Evolutionary conservation across 2,329 filamentous ascomycete species (phyloP), one percentile per base, ranked within the genome.

Genomic region (Beauveria brongniartii): DNA sequence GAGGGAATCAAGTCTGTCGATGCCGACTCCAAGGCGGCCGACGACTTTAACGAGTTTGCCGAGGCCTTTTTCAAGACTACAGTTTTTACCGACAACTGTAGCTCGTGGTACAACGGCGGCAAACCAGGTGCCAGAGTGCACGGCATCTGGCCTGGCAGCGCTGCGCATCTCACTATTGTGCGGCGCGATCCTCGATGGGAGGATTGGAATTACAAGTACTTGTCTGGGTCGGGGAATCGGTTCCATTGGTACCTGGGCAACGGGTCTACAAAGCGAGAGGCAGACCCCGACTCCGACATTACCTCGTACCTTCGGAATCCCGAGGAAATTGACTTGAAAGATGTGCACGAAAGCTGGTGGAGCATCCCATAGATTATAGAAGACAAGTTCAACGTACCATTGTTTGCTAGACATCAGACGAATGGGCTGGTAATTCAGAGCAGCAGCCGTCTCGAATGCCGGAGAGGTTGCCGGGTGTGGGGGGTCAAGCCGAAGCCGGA

Each of bases 61-160:
- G 79, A 84, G 64, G 77, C 79, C 0, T 85, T 83, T 68, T 84
- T 84, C 66, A 70, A 73, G 0, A 78, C 71, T 24, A 84, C 81
- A 0, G 81, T 84, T 1, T 71, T 87, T 61, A 77, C 79, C 0
- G 83, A 87, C 57, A 81, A 83, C 61, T 91, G 88, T 69, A 84
- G 82, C 46, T 87, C 83, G 0, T 91, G 88, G 88, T 88, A 88
- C 62, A 91, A 91, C 63, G 84, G 87, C 14, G 84, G 84, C 0
- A 73, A 74, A 6, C 81, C 86, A 0, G 87, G 86, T 0, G 81
- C 78, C 0, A 75, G 86, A 4, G 84, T 91, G 26, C 85, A 89
- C 64, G 87, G 86, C 0, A 69, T 89, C 7, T 91, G 87, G 82
- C 88, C 88, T 0, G 87, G 87, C 0, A 88, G 84, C 65, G 86